phyloP scores from a whole-genome alignment of 345 rosid species.

The Syzygium oleosum region DNA sequence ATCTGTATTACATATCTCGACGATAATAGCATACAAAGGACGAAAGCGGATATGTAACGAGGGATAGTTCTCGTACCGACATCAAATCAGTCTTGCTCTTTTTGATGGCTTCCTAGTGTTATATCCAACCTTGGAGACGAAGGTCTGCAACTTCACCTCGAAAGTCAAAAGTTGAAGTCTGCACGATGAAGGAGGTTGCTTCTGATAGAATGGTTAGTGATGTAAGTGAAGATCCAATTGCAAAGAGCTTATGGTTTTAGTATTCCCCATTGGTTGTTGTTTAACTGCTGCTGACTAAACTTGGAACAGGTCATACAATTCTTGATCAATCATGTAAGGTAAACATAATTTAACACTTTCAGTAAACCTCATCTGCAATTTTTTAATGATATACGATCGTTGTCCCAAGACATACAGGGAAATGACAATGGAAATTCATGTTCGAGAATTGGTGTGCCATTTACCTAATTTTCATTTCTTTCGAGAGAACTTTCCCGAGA shows the following conservation, averaged over 20 bases:
- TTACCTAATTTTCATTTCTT: neutral
- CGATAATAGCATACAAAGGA: neutral
- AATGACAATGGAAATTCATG: neutral
- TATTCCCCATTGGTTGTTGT: neutral
- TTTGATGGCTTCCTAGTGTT: neutral
- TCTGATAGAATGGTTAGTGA: neutral
- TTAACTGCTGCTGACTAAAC: neutral
- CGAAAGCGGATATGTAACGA: neutral
- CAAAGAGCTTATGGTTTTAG: neutral
- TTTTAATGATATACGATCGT: neutral
- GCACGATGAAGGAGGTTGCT: neutral
- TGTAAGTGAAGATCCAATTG: neutral
- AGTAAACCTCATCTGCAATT: neutral
- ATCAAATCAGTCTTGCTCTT: neutral
- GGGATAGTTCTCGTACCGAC: neutral
- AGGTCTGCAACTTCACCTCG: neutral
- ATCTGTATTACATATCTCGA: neutral
- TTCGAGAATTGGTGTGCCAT: neutral
- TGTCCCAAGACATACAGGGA: neutral
- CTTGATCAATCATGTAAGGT: neutral
- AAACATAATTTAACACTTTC: neutral
- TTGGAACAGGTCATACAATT: neutral
- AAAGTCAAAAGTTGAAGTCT: neutral
- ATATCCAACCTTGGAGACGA: neutral
- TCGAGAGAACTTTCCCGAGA: neutral